Evolutionary conservation across 805 yeast species (phyloP).

Genomic region (Yarrowia keelungensis): DNA sequence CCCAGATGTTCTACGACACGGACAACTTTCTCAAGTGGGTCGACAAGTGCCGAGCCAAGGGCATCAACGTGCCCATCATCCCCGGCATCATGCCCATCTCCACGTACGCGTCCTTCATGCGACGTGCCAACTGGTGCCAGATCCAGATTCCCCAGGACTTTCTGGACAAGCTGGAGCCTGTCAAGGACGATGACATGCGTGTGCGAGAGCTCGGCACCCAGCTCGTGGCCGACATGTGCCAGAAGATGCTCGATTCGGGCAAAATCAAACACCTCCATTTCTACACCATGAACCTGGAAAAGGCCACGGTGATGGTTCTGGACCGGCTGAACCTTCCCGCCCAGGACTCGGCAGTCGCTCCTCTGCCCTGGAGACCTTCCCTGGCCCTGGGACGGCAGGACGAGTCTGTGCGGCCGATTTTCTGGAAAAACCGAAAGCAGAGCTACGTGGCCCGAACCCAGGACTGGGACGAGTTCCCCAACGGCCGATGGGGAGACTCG

Average conservation of each 20-base stretch:
- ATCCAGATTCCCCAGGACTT: conserved; percentile 79
- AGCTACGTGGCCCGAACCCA: conserved; percentile 88
- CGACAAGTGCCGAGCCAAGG: conserved; percentile 66
- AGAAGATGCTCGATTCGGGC: conserved; percentile 70
- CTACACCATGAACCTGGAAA: conserved; percentile 97
- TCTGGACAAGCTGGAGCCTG: conserved; percentile 71
- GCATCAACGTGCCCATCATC: conserved; percentile 83
- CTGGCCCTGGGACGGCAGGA: conserved; percentile 78
- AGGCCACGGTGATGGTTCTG: conserved; percentile 85
- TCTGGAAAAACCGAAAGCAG: conserved; percentile 93
- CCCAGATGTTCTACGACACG: conserved; percentile 96
- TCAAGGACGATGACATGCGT: conserved; percentile 86
- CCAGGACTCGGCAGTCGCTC: conserved; percentile 45
- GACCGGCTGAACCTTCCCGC: conserved; percentile 69
- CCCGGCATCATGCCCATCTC: conserved; percentile 99
- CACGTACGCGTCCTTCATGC: conserved; percentile 88
- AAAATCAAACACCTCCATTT: conserved; percentile 86
- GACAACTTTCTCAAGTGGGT: conserved; percentile 89
- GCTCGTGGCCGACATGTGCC: conserved; percentile 84
- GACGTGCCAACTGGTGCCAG: conserved; percentile 95
- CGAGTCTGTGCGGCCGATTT: conserved; percentile 90
- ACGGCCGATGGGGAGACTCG: conserved; percentile 98
- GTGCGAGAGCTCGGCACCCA: conserved; percentile 88
- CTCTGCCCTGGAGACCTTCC: conserved; percentile 88
- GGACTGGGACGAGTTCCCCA: conserved; percentile 98